Percentiles rank a stretch among this genome's conserved stretches.
phyloP scores from a whole-genome alignment of 208 protist species.

The Wallacemonas sp. region DNA sequence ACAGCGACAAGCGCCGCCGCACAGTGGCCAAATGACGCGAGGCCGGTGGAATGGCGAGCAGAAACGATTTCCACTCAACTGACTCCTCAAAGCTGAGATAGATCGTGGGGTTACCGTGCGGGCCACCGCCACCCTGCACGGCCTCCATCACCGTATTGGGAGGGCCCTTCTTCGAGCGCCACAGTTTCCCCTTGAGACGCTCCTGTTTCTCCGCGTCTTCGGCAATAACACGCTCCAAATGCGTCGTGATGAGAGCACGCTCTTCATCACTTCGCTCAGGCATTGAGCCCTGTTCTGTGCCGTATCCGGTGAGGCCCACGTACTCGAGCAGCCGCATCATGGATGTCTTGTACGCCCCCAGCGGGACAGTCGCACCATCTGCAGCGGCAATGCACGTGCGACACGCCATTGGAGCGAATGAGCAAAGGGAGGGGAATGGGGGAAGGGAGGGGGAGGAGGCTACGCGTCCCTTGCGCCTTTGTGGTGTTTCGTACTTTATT shows the following conservation, averaged over 20 bases:
- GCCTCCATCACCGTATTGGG: background rate
- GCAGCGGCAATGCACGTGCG: background rate
- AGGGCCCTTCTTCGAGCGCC: conserved; percentile 15
- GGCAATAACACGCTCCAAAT: conserved; percentile 13
- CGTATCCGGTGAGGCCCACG: conserved; percentile 60
- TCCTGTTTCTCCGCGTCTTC: conserved; percentile 21
- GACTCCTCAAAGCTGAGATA: conserved; percentile 66
- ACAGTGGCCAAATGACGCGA: conserved; percentile 59
- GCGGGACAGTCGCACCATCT: background rate
- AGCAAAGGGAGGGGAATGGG: no score
- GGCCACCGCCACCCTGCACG: background rate
- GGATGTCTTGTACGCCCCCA: conserved; percentile 61
- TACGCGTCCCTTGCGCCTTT: no score
- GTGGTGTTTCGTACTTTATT: no score
- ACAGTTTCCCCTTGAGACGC: conserved; percentile 23
- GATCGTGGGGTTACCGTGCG: conserved; percentile 32
- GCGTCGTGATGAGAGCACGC: conserved; percentile 20
- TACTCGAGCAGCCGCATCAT: conserved; percentile 54
- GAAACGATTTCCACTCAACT: conserved; percentile 64
- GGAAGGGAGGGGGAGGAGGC: no score
- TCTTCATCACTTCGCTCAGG: conserved; percentile 33
- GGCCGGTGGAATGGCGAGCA: conserved; percentile 27
- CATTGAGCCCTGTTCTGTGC: conserved; percentile 37
- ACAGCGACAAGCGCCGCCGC: conserved; percentile 41
- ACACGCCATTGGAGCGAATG: no score